Percentiles rank a stretch among this genome's conserved stretches.
Conservation (phyloP, 306 rosid genomes). For the Vigna radiata region DNA sequence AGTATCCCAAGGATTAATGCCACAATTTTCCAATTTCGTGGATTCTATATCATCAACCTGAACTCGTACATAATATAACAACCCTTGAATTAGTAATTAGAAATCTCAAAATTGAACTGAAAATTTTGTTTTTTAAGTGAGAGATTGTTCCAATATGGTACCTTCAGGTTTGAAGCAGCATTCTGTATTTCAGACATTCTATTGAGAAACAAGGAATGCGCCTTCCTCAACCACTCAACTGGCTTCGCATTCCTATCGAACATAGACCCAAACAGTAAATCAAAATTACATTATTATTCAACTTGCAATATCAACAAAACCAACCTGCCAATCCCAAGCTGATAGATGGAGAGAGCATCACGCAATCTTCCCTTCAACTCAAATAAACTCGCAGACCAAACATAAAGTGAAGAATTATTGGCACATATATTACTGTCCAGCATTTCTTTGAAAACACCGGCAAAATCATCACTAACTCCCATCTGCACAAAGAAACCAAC, state of each 20-base stretch:
- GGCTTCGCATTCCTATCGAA: slow-evolving; percentile 79
- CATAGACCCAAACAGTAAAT: slow-evolving; percentile 42
- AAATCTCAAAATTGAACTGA: slow-evolving; percentile 35
- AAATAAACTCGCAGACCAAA: slow-evolving; percentile 51
- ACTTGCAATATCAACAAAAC: slow-evolving; percentile 31
- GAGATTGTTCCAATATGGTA: slow-evolving; percentile 38
- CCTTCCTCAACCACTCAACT: slow-evolving; percentile 72
- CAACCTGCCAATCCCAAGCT: slow-evolving; percentile 77
- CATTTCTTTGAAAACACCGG: slow-evolving; percentile 60
- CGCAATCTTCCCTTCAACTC: slow-evolving; percentile 62
- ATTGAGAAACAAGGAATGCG: slow-evolving; percentile 62
- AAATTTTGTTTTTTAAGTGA: slow-evolving; percentile 29
- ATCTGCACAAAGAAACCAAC: slow-evolving; percentile 58
- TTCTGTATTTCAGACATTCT: slow-evolving; percentile 65
- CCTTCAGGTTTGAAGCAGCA: slow-evolving; percentile 59
- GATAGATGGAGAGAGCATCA: slow-evolving; percentile 70
- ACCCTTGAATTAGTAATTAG: slow-evolving; percentile 28
- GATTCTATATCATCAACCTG: slow-evolving; percentile 59
- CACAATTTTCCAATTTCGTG: slow-evolving; percentile 37
- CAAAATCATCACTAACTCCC: slow-evolving; percentile 63
- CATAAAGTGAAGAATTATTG: slow-evolving; percentile 58
- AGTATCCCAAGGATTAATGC: slow-evolving; percentile 83
- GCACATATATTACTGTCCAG: slow-evolving; percentile 62
- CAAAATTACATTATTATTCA: slow-evolving; percentile 14
- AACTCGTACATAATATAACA: slow-evolving; percentile 42